Base-by-base conservation (phyloP, 768 basidiomycete genomes). In the Tulasnella calospora region DNA sequence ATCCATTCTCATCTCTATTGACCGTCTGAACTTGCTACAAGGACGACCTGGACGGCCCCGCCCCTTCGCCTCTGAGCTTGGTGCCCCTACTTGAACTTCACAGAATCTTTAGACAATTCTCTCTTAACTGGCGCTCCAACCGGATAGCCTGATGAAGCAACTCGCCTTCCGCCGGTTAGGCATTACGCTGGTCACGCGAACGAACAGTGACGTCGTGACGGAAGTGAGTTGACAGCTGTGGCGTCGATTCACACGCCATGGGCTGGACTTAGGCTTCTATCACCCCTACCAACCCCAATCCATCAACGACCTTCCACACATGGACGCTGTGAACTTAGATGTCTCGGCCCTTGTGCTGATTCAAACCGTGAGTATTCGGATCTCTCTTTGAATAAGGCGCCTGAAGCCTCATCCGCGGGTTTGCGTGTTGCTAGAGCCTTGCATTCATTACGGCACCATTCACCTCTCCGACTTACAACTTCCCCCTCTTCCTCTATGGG, bases 401-500 rank as follows among this genome's bases (percentile, higher is more conserved):
- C 6, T 67, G 30, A 13, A 67, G 33, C 6, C 61, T 67, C 30
- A 35, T 5, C 30, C 8, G 23, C 27, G 23, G 30, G 7, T 33
- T 67, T 67, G 33, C 51, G 51, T 23, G 51, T n/a, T 51, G 51
- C n/a, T 70, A 80, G 79, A 79, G 57, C 38, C 40, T 80, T 55
- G 47, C 79, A 1, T 80, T 80, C 71, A 79, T 80, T 41, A 57
- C 72, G 17, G 70, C 79, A 17, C 79, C 79, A 6, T 80, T 80
- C 71, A 71, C 41, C 46, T 36, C 79, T 15, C 79, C 79, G 5
- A 57, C 57, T 17, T 95, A 95, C 83, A 95, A 95, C 82, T 86
- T 95, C 30, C 90, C 94, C n/a, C 86, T 95, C 74, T 92, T 94
- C 80, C 87, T 95, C 35, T 94, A 94, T 80, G 94, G 94, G 0